Base-by-base conservation (phyloP, 371 early-diverging fungal species). In the Mortierella sp. region DNA sequence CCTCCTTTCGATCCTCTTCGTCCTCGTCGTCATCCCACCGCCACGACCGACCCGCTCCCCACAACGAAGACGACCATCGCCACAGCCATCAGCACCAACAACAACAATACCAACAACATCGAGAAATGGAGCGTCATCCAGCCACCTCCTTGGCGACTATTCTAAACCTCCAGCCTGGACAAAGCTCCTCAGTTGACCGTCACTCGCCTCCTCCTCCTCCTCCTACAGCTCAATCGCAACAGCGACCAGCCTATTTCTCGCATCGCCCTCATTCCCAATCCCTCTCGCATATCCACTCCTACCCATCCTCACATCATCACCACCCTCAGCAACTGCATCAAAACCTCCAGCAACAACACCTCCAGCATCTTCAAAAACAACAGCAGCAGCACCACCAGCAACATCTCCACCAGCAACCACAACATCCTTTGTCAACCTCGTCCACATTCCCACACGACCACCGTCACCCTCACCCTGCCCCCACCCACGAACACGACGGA, bases 81-180 rank as follows among this genome's bases (percentile, higher is more conserved):
- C 10, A 1, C 5, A 51, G 0, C 21, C 51, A 51, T 18, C 55
- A 71, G 0, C 54, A 60, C 10, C 51, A 49, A 14, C 60, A 60
- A 32, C 60, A 29, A 32, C 35, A 60, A 14, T n/a, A 60, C 27
- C 32, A 60, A 29, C 60, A 60, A 14, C 72, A 24, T n/a, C 56
- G 75, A 32, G 76, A 80, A 11, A 51, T 35, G 54, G 81, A 80
- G 35, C 81, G 76, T 18, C 76, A 76, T 32, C 68, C 56, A 16
- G 76, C 73, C 12, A 72, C 76, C 12, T 76, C 76, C 18, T 58
- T 75, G 56, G 75, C 75, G 24, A 75, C 72, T 1, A 75, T 72
- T 27, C 27, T 80, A 38, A 80, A 72, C 44, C 44, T 68, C 56
- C 76, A 72, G 27, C 24, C 63, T 54, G 49, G 58, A 12, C 70